Base-by-base conservation (phyloP, 106 monocot species). In the Dendrobium huoshanense region DNA sequence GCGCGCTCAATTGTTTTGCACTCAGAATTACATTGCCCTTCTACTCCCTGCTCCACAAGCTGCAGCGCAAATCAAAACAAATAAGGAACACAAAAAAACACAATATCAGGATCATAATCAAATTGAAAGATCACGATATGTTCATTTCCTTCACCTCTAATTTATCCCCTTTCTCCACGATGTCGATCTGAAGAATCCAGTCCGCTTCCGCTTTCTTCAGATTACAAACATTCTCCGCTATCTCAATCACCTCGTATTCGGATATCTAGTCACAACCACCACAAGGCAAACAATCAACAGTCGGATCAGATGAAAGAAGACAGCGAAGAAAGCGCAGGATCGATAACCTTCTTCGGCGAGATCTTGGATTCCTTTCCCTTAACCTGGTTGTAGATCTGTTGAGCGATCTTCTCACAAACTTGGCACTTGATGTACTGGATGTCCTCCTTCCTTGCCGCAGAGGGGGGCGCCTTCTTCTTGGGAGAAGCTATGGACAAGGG, bases 151-250 rank as follows among this genome's bases (percentile, higher is more conserved):
- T 85, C 81, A 89, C 98, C 92, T 98, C 89, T 86, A 98, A 87
- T 67, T 84, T 89, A 65, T 95, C 85, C 45, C 95, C 95, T 70
- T 93, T 95, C 83, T 99, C 95, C 33, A 93, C 93, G 29, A 99
- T 93, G 84, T 99, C 98, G 72, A 99, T 95, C 86, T 84, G 88
- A 40, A 99, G 87, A 37, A 99, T 95, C 98, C 98, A 99, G 84
- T 99, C 98, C 33, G 95, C 92, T 88, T 99, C 92, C 70, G 85
- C 81, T 86, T 99, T 99, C 93, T 99, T 99, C 88, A 99, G 68
- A 83, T 99, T 95, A 59, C 98, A 99, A 9, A 99, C 84, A 77
- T 93, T 99, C 91, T 99, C 98, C 45, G 89, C 91, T 76, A 99
- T 95, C 83, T 95, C 98, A 42, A 99, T 99, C 81, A 99, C 91